Evolutionary conservation across 495 filamentous ascomycete genomes (phyloP), one percentile per base, ranked within the genome.

Genomic region (Parathielavia appendiculata): DNA sequence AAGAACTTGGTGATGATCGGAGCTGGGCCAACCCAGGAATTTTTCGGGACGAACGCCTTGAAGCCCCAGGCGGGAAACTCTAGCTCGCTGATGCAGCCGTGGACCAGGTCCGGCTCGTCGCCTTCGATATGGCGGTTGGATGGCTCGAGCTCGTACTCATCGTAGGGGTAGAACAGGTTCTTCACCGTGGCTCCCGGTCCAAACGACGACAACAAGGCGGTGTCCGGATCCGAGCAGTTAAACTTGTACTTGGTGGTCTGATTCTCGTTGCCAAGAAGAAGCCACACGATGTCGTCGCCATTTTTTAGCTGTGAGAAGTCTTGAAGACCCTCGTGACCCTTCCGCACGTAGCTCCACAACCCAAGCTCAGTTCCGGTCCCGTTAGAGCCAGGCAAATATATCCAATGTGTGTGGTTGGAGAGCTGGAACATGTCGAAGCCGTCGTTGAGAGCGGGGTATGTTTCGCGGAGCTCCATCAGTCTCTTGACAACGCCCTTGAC

Each of bases 141-240:
- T 79, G 68, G 22, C 4, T 41, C 57, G 10, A 88, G 66, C 5
- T 69, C 76, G 36, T 78, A 70, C 62, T 85, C 82, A 44, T 89
- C 86, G 58, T 83, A 83, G 1, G 86, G 86, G 57, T 80, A 85
- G 67, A 87, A 86, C 7, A 89, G 69, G 64, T 87, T 89, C 63
- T 79, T 80, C 62, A 89, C 84, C 0, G 76, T 83, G 12, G 76
- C 81, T 7, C 76, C 76, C 0, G 71, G 69, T 12, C 69, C 68
- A 63, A 83, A 88, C 0, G 86, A 82, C 12, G 86, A 73, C 56
- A 86, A 69, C 43, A 88, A 71, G 22, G 58, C 61, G 7, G 51
- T 61, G 9, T 79, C 76, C n/a, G 70, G 60, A 41, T 67, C 70
- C 5, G 47, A 67, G 67, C 86, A 88, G 56, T 87, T 76, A 56